Conservation (phyloP, 1,139 yeast species). For the Kodamaea plutei region DNA sequence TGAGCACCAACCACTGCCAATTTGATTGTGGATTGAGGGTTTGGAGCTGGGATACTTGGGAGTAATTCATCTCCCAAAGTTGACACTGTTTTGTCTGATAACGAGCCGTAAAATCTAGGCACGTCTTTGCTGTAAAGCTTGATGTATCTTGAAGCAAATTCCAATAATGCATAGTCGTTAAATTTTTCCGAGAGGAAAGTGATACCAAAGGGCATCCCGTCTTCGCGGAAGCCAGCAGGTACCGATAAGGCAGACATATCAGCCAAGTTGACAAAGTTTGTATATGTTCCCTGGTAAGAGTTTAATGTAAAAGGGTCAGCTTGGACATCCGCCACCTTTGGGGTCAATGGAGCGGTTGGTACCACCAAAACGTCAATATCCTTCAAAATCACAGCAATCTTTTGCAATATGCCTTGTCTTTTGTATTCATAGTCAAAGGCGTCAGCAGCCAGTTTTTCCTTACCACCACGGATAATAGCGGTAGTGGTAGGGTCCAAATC, state of each 20-base stretch:
- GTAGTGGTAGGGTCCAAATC: slow-evolving; percentile 82
- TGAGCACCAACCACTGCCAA: slow-evolving; percentile 98
- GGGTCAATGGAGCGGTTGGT: slow-evolving; percentile 93
- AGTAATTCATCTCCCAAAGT: slow-evolving; percentile 30
- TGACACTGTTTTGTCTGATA: slow-evolving; percentile 37
- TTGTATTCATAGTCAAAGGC: slow-evolving; percentile 81
- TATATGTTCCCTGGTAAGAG: slow-evolving; percentile 92
- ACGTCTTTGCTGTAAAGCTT: slow-evolving; percentile 23
- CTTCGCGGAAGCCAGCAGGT: slow-evolving; percentile 81
- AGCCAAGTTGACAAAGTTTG: slow-evolving; percentile 92
- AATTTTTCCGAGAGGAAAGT: slow-evolving; percentile 78
- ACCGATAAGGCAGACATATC: slow-evolving; percentile 89
- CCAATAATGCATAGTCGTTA: slow-evolving; percentile 84
- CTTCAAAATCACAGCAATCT: slow-evolving; percentile 51
- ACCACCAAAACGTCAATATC: slow-evolving; percentile 73
- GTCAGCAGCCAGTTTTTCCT: slow-evolving; percentile 72
- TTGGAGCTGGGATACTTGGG: slow-evolving; percentile 35
- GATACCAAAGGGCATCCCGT: slow-evolving; percentile 87
- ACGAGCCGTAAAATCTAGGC: slow-evolving; percentile 35
- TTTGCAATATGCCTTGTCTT: slow-evolving; percentile 70
- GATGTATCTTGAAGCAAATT: slow-evolving; percentile 72
- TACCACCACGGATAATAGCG: slow-evolving; percentile 73
- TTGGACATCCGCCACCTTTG: slow-evolving; percentile 66
- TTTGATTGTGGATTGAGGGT: slow-evolving; percentile 31
- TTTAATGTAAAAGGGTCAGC: slow-evolving; percentile 79